Conservation (phyloP, 306 rosid genomes). For the Bauhinia variegata region DNA sequence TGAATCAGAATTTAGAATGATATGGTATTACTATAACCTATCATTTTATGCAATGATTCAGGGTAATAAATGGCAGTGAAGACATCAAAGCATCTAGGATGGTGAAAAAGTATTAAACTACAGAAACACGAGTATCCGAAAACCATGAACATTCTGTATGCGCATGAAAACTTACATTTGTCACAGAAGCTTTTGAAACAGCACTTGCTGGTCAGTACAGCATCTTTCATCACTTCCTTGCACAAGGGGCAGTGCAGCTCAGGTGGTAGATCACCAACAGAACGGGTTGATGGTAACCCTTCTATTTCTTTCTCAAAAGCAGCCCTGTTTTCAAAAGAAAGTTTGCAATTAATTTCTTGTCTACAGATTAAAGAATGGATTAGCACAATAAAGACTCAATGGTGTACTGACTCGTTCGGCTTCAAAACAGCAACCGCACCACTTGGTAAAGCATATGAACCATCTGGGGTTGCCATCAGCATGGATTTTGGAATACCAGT, state of each 20-base stretch:
- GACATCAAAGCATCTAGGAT: slow-evolving; percentile 3
- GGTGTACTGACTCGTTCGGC: slow-evolving; percentile 86
- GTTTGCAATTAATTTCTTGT: slow-evolving; percentile 15
- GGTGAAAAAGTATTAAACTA: not conserved
- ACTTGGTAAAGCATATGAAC: slow-evolving; percentile 94
- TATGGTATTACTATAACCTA: slow-evolving; percentile 8
- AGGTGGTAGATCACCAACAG: slow-evolving; percentile 95
- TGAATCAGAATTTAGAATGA: slow-evolving; percentile 41
- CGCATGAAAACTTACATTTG: slow-evolving; percentile 62
- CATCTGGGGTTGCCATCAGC: slow-evolving; percentile 95
- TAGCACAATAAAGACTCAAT: not conserved
- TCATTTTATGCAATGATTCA: slow-evolving; percentile 8
- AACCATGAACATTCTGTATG: slow-evolving; percentile 2
- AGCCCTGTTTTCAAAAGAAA: slow-evolving; percentile 63
- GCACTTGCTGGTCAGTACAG: slow-evolving; percentile 97
- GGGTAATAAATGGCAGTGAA: slow-evolving; percentile 19
- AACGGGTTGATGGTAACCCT: slow-evolving; percentile 92
- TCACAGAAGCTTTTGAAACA: slow-evolving; percentile 96
- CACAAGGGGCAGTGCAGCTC: slow-evolving; percentile 96
- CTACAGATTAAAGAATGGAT: not conserved
- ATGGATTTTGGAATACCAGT: slow-evolving; percentile 99
- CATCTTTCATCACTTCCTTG: slow-evolving; percentile 97
- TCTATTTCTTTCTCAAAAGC: slow-evolving; percentile 98
- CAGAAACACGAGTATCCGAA: slow-evolving; percentile 12
- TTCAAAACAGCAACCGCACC: slow-evolving; percentile 96